phyloP scores from a whole-genome alignment of 2,329 filamentous ascomycete genomes.

The Lomentospora prolificans region DNA sequence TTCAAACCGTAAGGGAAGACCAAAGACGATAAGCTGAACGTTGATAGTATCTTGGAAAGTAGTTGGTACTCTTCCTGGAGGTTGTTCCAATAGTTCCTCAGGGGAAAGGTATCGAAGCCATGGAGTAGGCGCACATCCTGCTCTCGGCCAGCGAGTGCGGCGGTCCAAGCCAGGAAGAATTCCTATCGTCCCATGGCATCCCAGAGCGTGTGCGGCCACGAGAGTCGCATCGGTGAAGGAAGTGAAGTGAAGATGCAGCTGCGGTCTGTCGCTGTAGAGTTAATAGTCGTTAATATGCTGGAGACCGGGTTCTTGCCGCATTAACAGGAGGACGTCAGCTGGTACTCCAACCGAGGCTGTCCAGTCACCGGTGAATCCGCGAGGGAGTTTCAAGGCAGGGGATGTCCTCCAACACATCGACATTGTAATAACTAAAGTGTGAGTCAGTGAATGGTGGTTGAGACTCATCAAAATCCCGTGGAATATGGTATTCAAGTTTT shows the following conservation, averaged over 20 bases:
- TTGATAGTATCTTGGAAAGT: constrained; percentile 16
- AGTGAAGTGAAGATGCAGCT: constrained; percentile 36
- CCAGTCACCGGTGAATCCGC: neutral
- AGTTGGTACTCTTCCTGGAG: neutral
- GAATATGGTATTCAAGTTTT: constrained; percentile 23
- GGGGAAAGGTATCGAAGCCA: constrained; percentile 5
- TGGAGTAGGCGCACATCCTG: constrained; percentile 26
- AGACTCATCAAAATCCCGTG: constrained; percentile 18
- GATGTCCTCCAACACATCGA: constrained; percentile 31
- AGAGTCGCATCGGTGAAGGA: constrained; percentile 40
- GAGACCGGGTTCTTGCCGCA: constrained; percentile 5
- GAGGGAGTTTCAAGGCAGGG: constrained; percentile 19
- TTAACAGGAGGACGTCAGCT: neutral
- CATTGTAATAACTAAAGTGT: constrained; percentile 24
- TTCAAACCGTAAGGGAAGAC: constrained; percentile 16
- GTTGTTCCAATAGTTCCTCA: neutral
- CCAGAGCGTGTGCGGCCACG: constrained; percentile 36
- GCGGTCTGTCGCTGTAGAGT: constrained; percentile 29
- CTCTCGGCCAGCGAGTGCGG: constrained; percentile 31
- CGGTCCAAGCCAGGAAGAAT: constrained; percentile 35
- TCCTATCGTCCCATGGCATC: constrained; percentile 33
- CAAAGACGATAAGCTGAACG: constrained; percentile 22
- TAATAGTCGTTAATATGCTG: constrained; percentile 27
- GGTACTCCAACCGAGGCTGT: neutral
- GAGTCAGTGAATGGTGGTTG: constrained; percentile 31